Evolutionary conservation across 2,329 filamentous ascomycete genomes (phyloP), one percentile per base, ranked within the genome.

Genomic region (Hypoxylon sp.): DNA sequence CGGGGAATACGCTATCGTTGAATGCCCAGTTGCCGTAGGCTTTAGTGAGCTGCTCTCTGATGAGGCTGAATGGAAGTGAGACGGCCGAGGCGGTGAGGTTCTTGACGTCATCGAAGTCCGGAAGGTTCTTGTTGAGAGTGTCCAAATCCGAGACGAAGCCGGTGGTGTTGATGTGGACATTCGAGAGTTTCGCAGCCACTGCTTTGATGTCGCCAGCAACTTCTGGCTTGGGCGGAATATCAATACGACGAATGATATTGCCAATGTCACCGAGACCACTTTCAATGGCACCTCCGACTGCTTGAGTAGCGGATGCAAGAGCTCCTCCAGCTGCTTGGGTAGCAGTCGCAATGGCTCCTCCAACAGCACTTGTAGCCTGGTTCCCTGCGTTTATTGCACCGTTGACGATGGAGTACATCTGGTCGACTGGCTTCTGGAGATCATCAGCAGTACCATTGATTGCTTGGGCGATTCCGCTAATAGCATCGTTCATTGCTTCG

Each of bases 61-160:
- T 88, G 67, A 93, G 83, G 73, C 95, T 86, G 78, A 99, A 98
- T 0, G 96, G 96, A 0, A 90, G 81, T 1, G 89, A 85, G 60
- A 98, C 91, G 43, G 92, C 88, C 60, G 86, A 85, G 72, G 92
- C 86, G 17, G 94, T 95, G 74, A 94, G 84, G 69, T 97, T 94
- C 75, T 95, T 89, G 57, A 97, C 92, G 67, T 97, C 83, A 23
- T 89, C 86, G 76, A 98, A 98, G 2, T 87, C 91, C 0, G 95
- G 96, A 11, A 98, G 90, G 1, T 92, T 90, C 28, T 85, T 81
- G 78, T 97, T 95, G 72, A 98, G 85, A 67, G 90, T 85, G 62
- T 89, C 82, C 10, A 98, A 84, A 41, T 90, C 89, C 56, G 87
- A 81, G 73, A 93, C 86, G 73, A 97, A 88, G 14, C 86, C 86